Percentiles rank a stretch among this genome's conserved stretches.
Evolutionary conservation across 805 yeast genomes (phyloP).

Genomic region (Wickerhamomyces xylosicus): DNA sequence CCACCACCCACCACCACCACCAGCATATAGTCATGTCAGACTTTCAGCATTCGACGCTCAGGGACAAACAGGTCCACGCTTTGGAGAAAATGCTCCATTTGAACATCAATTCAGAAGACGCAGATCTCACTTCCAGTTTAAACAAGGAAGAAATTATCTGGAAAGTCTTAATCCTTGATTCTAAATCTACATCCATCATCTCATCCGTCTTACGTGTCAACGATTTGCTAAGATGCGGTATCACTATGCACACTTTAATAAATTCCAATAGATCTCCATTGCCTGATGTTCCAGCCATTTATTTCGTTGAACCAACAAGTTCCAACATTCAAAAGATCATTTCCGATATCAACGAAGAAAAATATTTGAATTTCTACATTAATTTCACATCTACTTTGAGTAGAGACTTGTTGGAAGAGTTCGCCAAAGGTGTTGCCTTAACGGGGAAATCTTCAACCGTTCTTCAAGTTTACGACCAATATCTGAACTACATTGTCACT

Average conservation of each 20-base stretch:
- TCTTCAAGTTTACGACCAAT: constrained; percentile 89
- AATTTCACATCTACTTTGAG: constrained; percentile 78
- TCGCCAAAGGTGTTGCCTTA: constrained; percentile 73
- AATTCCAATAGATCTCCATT: constrained; percentile 66
- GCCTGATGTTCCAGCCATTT: constrained; percentile 91
- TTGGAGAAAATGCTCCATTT: constrained; percentile 81
- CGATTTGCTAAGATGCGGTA: constrained; percentile 82
- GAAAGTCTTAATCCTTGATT: constrained; percentile 85
- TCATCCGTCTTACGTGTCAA: constrained; percentile 90
- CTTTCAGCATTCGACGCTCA: no score
- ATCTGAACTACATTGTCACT: constrained; percentile 82
- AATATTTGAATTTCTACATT: constrained; percentile 70
- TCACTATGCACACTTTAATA: constrained; percentile 79
- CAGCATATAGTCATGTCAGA: no score
- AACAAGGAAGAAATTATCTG: constrained; percentile 66
- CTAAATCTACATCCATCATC: constrained; percentile 70
- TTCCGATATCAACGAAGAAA: constrained; percentile 62
- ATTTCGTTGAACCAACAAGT: constrained; percentile 80
- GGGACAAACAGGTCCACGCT: no score
- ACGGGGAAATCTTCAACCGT: constrained; percentile 63
- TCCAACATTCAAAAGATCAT: constrained; percentile 64
- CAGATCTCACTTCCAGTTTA: constrained; percentile 43
- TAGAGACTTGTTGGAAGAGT: constrained; percentile 74
- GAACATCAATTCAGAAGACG: constrained; percentile 47
- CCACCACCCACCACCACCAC: no score